A percentile compares a stretch with the other conserved stretches of the same genome.
Conservation (phyloP, 805 yeast genomes). For the Lipomyces yamadae region DNA sequence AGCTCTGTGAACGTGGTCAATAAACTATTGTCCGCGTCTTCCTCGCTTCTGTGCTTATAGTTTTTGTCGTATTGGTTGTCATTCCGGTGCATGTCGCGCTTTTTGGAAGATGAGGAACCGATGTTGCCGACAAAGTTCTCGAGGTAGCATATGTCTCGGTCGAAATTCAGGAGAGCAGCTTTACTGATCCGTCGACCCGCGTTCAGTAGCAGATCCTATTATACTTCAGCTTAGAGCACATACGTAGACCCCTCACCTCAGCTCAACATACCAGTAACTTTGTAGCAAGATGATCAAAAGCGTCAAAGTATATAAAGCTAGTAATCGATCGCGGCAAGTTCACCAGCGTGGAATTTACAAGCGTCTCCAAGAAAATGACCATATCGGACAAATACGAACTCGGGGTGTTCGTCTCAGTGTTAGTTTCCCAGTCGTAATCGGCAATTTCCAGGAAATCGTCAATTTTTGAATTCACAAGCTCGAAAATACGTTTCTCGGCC, state of each 20-base stretch:
- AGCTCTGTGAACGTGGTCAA: constrained; percentile 77
- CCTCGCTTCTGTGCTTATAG: constrained; percentile 25
- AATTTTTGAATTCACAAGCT: constrained; percentile 79
- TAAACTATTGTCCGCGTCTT: constrained; percentile 46
- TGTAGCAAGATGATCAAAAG: constrained; percentile 81
- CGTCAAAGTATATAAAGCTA: constrained; percentile 79
- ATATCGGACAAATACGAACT: constrained; percentile 78
- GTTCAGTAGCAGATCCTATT: constrained; percentile 55
- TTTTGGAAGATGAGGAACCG: constrained; percentile 27
- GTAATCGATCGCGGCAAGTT: constrained; percentile 79
- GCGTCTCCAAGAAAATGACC: constrained; percentile 80
- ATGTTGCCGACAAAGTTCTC: constrained; percentile 55
- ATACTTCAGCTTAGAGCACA: not conserved
- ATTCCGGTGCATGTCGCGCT: constrained; percentile 3
- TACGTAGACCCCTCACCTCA: not conserved
- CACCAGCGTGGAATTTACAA: constrained; percentile 82
- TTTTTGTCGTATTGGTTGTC: constrained; percentile 1
- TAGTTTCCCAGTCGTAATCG: constrained; percentile 77
- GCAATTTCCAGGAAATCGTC: constrained; percentile 80
- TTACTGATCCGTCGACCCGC: constrained; percentile 59
- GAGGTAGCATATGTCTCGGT: constrained; percentile 75
- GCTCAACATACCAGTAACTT: constrained; percentile 54
- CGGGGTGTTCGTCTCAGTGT: constrained; percentile 60
- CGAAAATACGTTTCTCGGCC: constrained; percentile 81
- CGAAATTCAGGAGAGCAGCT: constrained; percentile 72